Evolutionary conservation across 1,139 yeast genomes (phyloP), one percentile per base, ranked within the genome.

Genomic region (Saccharomyces hybrid): DNA sequence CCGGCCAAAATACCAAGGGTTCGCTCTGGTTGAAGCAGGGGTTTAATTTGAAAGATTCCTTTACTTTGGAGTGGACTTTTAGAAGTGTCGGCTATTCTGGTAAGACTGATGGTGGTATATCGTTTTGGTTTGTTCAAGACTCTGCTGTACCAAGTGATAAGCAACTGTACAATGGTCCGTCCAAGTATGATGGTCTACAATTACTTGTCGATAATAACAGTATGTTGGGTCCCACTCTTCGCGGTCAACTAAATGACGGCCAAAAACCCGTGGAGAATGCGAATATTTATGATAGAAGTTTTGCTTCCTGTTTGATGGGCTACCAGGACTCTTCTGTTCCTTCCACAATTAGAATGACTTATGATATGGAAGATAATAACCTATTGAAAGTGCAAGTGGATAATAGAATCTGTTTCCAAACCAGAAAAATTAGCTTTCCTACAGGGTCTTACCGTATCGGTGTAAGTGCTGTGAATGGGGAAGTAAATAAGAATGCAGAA

Each of bases 321-420:
- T 86, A 79, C 63, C 83, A 85, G 65, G 83, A 81, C 61, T 81
- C 88, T 0, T 80, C 80, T 58, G 86, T 85, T 6, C 93, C 95
- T 7, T 74, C 80, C 44, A 83, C 87, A 0, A 54, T 85, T n/a
- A 78, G 90, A 69, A 62, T 86, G 13, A 79, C 86, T 2, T 85
- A 84, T 62, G 77, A 82, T 34, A 68, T 70, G n/a, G 60, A 61
- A 3, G 66, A 67, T 26, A 63, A 64, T 25, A 73, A 74, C 32
- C 69, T 77, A 62, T 75, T 86, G 57, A 83, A 84, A 60, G 77
- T 86, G 16, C 89, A 86, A 60, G 70, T 84, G 48, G 89, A 86
- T 66, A 86, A 86, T 65, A 81, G 79, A 61, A 74, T 86, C 54
- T 83, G 90, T 65, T 81, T 86, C 70, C 83, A 82, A 65, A 83